These are phyloP conservation scores for Colletotrichum sojae DNA, from an alignment of 2,329 filamentous ascomycete species.

Conservation along the genomic window DNA sequence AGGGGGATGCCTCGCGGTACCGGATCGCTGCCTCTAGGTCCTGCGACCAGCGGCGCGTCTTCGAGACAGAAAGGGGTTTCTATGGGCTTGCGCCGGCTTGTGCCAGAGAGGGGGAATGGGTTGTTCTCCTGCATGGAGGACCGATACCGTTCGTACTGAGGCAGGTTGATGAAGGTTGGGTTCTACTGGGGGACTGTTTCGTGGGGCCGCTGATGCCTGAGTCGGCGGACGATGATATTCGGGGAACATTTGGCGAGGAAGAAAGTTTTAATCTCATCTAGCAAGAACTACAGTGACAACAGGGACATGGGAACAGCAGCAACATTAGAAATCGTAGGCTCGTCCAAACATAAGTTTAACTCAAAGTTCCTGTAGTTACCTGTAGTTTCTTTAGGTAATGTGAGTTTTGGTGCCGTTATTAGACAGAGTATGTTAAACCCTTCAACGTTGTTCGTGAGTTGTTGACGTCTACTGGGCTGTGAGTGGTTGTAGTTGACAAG, in stretches of 20 bases:
- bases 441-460: not conserved
- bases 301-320: no score
- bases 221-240: not conserved
- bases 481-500: not conserved
- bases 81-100: slow-evolving; percentile 22
- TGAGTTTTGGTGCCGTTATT: no score
- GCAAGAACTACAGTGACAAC: no score
- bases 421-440: not conserved
- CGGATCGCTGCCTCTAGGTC: slow-evolving; percentile 13
- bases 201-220: slow-evolving; percentile 27
- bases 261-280: slow-evolving; percentile 17
- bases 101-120: slow-evolving; percentile 1
- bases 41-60: slow-evolving; percentile 21
- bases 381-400: no score
- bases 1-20: not conserved
- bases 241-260: not conserved
- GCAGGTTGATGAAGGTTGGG: slow-evolving; percentile 1
- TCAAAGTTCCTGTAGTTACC: no score
- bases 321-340: no score
- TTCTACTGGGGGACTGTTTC: slow-evolving; percentile 17
- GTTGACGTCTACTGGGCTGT: not conserved
- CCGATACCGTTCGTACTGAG: slow-evolving; percentile 20
- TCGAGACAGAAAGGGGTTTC: slow-evolving; percentile 8
- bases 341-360: no score
- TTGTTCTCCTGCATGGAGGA: slow-evolving; percentile 4